phyloP scores from a whole-genome alignment of 495 filamentous ascomycete species.

The Xylaria cubensis region DNA sequence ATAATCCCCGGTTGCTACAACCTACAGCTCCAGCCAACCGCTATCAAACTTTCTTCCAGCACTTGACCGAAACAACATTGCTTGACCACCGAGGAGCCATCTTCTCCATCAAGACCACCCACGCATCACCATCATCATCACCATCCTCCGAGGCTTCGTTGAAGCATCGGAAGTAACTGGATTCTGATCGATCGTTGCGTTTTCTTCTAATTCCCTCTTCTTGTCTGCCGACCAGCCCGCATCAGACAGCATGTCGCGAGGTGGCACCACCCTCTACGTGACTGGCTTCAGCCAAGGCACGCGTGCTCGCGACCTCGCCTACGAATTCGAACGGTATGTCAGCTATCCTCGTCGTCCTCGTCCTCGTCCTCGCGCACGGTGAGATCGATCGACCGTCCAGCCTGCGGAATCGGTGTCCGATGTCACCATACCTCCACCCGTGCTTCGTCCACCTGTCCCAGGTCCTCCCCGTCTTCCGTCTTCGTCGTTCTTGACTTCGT shows the following conservation, averaged over 20 bases:
- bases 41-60: slow-evolving; percentile 26
- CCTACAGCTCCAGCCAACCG: slow-evolving; percentile 23
- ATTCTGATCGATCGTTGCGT: slow-evolving; percentile 27
- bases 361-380: slow-evolving; percentile 44
- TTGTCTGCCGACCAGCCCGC: slow-evolving; percentile 24
- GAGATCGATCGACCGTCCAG: slow-evolving; percentile 31
- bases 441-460: slow-evolving; percentile 35
- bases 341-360: slow-evolving; percentile 47
- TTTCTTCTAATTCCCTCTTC: slow-evolving; percentile 33
- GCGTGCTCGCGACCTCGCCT: slow-evolving; percentile 98
- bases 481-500: slow-evolving; percentile 47
- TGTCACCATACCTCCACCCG: slow-evolving; percentile 35
- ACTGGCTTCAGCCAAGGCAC: slow-evolving; percentile 98
- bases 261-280: slow-evolving; percentile 95
- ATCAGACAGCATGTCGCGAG: slow-evolving; percentile 77
- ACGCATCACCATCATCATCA: slow-evolving; percentile 24
- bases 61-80: slow-evolving; percentile 28
- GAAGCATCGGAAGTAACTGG: slow-evolving; percentile 30
- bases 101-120: slow-evolving; percentile 17
- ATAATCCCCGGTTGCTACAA: slow-evolving; percentile 23
- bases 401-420: slow-evolving; percentile 35
- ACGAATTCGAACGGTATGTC: slow-evolving; percentile 90
- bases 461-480: slow-evolving; percentile 33
- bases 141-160: slow-evolving; percentile 23
- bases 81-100: slow-evolving; percentile 18